Evolutionary conservation across 208 protist genomes (phyloP), one percentile per base, ranked within the genome.

Genomic region (Trypanosoma lewisi): DNA sequence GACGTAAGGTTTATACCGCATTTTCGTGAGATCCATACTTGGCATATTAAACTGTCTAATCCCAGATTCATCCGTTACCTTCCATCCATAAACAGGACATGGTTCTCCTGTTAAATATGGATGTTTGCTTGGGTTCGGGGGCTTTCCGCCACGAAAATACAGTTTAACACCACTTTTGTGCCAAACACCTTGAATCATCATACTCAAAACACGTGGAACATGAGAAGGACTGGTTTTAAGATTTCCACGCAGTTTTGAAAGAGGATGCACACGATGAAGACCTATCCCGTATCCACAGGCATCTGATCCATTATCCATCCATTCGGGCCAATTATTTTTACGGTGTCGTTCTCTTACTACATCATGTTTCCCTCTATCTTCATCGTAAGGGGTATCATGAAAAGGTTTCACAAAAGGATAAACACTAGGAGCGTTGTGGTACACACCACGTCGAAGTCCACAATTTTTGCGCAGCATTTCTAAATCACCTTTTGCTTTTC

Each of bases 131-230:
- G 89, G 89, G 44, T 95, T 95, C 42, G 89, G 89, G 9, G 89
- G 89, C 56, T 95, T 95, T 19, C 89, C 89, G 25, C 89, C 89
- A 28, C 86, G 73, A 71, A 93, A 95, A 68, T 95, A 95, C 4
- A 95, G 63, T 62, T 93, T 93, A 8, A 78, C 82, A 14, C 89
- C 89, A 60, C 86, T 93, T 61, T 95, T 95, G 73, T 95, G 89
- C 85, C 86, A 93, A 41, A 92, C 84, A 53, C 89, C 89, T 64
- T 95, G 89, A 72, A 93, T 91, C 86, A 95, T 93, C 86, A 93
- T 95, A 28, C 52, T 81, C 16, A 95, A 58, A 21, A 95, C 86
- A 28, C 89, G 81, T 1, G 89, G 89, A 14, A 93, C 71, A 63
- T 93, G 74, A 19, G 50, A 74, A 9, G 72, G 77, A 41, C 55